A percentile compares a stretch with the other conserved stretches of the same genome.
phyloP scores from a whole-genome alignment of 2,329 filamentous ascomycete species.

The Stagonosporopsis rhizophila region DNA sequence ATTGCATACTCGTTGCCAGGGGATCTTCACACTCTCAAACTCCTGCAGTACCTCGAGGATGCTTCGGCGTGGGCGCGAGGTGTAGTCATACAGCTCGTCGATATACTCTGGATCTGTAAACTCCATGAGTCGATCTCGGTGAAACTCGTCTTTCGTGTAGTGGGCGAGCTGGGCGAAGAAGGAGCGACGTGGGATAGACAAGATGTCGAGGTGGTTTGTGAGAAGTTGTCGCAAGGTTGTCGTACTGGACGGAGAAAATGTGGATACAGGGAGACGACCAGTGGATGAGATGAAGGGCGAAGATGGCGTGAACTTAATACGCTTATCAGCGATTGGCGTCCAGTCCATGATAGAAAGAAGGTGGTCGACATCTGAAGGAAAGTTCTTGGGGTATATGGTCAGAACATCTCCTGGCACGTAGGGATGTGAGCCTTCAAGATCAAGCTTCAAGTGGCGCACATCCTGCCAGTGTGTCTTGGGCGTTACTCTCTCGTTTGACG shows the following conservation, averaged over 20 bases:
- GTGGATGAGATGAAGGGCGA: constrained; percentile 43
- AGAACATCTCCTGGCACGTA: constrained; percentile 80
- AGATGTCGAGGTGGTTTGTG: constrained; percentile 85
- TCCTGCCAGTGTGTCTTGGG: constrained; percentile 87
- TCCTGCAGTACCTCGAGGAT: constrained; percentile 93
- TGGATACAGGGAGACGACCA: constrained; percentile 49
- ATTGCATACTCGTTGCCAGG: constrained; percentile 73
- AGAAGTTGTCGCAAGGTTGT: constrained; percentile 78
- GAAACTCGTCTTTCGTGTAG: constrained; percentile 74
- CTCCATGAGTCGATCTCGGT: constrained; percentile 82
- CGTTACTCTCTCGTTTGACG: constrained; percentile 76
- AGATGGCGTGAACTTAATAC: constrained; percentile 62
- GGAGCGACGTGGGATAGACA: constrained; percentile 82
- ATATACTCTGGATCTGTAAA: constrained; percentile 80
- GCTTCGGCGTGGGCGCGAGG: constrained; percentile 84
- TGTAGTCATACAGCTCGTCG: constrained; percentile 96
- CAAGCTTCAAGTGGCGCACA: constrained; percentile 79
- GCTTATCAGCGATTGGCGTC: constrained; percentile 73
- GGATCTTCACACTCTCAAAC: constrained; percentile 83
- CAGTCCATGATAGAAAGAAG: constrained; percentile 83
- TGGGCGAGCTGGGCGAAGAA: constrained; percentile 83
- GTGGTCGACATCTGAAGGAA: constrained; percentile 76
- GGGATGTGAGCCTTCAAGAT: constrained; percentile 50
- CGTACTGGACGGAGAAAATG: constrained; percentile 47
- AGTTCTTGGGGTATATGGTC: constrained; percentile 87